phyloP scores from a whole-genome alignment of 2,329 filamentous ascomycete species.

The Lachnellula arida region DNA sequence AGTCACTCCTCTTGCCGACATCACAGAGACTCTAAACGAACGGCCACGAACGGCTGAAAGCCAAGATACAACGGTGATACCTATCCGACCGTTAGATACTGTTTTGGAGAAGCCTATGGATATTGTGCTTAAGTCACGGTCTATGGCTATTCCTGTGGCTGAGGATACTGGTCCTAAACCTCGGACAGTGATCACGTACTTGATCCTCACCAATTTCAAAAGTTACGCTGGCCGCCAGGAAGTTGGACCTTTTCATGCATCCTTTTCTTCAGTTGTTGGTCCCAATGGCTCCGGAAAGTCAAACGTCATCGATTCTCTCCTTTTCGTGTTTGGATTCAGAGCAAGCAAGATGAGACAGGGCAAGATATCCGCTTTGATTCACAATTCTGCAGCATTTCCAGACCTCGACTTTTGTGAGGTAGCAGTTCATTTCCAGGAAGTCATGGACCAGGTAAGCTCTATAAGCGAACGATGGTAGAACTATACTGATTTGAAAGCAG shows the following conservation, averaged over 20 bases:
- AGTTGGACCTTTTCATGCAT: slow-evolving; percentile 93
- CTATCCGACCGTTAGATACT: slow-evolving; percentile 71
- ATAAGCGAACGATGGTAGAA: slow-evolving; percentile 26
- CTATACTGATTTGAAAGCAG: slow-evolving; percentile 32
- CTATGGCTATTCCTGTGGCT: slow-evolving; percentile 60
- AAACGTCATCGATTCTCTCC: slow-evolving; percentile 94
- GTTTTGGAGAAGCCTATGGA: slow-evolving; percentile 87
- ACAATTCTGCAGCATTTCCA: slow-evolving; percentile 86
- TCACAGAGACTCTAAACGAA: slow-evolving; percentile 66
- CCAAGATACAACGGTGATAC: slow-evolving; percentile 53
- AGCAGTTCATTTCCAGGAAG: slow-evolving; percentile 92
- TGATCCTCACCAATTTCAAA: slow-evolving; percentile 96
- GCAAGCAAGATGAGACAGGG: slow-evolving; percentile 99
- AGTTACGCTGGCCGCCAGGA: slow-evolving; percentile 94
- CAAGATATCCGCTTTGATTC: slow-evolving; percentile 95
- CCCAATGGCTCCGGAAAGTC: slow-evolving; percentile 98
- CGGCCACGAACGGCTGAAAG: slow-evolving; percentile 46
- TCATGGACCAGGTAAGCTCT: slow-evolving; percentile 68
- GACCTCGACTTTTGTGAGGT: slow-evolving; percentile 91
- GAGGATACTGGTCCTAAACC: slow-evolving; percentile 75
- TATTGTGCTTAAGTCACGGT: slow-evolving; percentile 83
- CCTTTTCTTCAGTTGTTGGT: slow-evolving; percentile 95
- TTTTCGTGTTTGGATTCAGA: slow-evolving; percentile 98
- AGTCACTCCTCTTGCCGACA: slow-evolving; percentile 65
- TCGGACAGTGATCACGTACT: slow-evolving; percentile 86